Conservation (phyloP, 306 rosid genomes). For the Quercus wislizeni region DNA sequence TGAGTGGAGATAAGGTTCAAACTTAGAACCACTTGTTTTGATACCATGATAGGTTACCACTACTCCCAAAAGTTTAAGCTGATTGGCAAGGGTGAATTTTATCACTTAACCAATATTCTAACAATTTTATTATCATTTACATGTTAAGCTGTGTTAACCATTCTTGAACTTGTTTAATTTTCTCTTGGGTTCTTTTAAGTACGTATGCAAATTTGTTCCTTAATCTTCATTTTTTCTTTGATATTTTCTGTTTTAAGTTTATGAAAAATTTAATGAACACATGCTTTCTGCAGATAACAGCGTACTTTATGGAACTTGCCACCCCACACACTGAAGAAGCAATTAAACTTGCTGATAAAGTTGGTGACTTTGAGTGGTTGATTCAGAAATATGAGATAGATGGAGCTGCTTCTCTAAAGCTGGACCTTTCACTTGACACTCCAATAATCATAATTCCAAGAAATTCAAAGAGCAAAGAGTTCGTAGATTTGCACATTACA, state of each 20-base stretch:
- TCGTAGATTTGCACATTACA: slow-evolving; percentile 32
- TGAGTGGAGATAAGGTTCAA: too few species aligned
- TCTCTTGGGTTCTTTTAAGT: slow-evolving; percentile 8
- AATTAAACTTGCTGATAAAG: slow-evolving; percentile 91
- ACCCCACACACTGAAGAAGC: slow-evolving; percentile 89
- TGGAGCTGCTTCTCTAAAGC: slow-evolving; percentile 85
- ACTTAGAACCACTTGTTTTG: too few species aligned
- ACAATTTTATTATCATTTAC: neutral
- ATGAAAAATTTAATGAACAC: neutral
- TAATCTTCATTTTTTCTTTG: neutral
- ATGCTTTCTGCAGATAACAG: slow-evolving; percentile 61
- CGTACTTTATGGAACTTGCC: slow-evolving; percentile 93
- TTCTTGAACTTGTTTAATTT: neutral
- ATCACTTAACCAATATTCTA: too few species aligned
- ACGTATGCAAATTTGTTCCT: neutral
- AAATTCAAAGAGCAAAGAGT: slow-evolving; percentile 91
- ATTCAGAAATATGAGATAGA: slow-evolving; percentile 94
- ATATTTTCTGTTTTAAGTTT: neutral
- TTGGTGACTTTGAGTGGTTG: slow-evolving; percentile 97
- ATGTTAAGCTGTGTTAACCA: neutral
- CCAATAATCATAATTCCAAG: slow-evolving; percentile 87
- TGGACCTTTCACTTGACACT: slow-evolving; percentile 95
- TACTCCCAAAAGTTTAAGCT: neutral
- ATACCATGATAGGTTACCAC: too few species aligned
- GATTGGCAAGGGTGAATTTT: too few species aligned